Base-by-base conservation (phyloP, 352 stramenopile genomes). In the Globisporangium cederbergense region DNA sequence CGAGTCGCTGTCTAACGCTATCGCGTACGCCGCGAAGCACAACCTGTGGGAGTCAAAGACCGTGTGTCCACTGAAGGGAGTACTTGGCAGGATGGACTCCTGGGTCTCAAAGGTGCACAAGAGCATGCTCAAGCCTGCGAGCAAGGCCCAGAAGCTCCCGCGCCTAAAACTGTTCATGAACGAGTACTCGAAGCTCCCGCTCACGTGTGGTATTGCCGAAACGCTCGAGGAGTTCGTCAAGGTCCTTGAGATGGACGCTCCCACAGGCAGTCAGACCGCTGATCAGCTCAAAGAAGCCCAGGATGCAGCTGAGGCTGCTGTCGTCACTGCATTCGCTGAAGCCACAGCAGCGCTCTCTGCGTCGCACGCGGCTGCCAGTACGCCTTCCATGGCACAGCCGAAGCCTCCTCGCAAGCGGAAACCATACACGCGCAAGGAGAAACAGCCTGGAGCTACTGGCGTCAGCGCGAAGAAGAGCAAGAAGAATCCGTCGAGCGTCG, bases 161-260 rank as follows among this genome's bases (percentile, higher is more conserved):
- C 76, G 83, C 3, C 62, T 95, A 49, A 92, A 93, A 55, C 58
- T 77, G 30, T 66, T 95, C 14, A 70, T 95, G 70, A 96, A 95
- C 64, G 88, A 96, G 60, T 96, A 96, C 71, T 90, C 86, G 34
- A 96, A 96, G 68, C 77, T 96, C 14, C 88, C 88, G 16, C 62
- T 96, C 22, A 93, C 88, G 13, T 93, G 74, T 53, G 56, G 62
- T 10, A 60, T 75, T n/a, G 68, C 70, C 2, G 58, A 69, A 20
- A 71, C 70, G 10, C 68, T 90, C 34, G 61, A 84, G 56, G 58
- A 52, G 4, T 85, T 82, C 13, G 59, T 76, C 16, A 49, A 70
- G 22, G 56, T 73, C 0, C 70, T 65, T 8, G 71, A 81, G 40
- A 52, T 61, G 11, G 56, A 78, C 14, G 72, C 73, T 7, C 43